These are phyloP conservation scores for Lipomyces yamanashiensis DNA, from an alignment of 805 yeast genomes.

Conservation along the genomic window DNA sequence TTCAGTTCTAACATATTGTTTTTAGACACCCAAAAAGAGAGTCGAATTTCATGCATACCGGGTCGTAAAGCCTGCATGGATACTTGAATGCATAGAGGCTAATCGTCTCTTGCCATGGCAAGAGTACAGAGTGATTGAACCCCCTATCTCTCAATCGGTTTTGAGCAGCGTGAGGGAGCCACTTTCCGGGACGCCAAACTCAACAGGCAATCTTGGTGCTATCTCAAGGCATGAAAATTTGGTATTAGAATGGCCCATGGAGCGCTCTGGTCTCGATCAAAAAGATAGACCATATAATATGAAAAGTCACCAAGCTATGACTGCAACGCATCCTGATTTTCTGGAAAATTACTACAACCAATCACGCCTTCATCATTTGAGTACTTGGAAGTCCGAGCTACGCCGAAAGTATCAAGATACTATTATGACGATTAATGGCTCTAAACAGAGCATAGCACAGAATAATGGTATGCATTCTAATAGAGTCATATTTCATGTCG, in stretches of 20 bases:
- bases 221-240: too few relatives aligned
- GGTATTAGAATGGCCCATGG: too few relatives aligned
- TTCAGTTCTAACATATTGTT: slow-evolving; percentile 2
- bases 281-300: neutral
- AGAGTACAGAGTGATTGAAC: slow-evolving; percentile 55
- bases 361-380: slow-evolving; percentile 85
- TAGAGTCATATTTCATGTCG: slow-evolving; percentile 70
- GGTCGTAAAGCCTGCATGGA: slow-evolving; percentile 85
- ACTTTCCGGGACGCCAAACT: neutral
- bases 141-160: slow-evolving; percentile 13
- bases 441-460: too few relatives aligned
- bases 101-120: slow-evolving; percentile 67
- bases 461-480: neutral
- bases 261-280: too few relatives aligned
- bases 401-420: slow-evolving; percentile 60
- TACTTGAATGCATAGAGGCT: slow-evolving; percentile 62
- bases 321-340: slow-evolving; percentile 80
- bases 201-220: too few relatives aligned
- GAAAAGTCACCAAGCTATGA: slow-evolving; percentile 42
- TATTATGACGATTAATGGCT: neutral
- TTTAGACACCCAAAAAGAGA: slow-evolving; percentile 73
- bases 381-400: slow-evolving; percentile 82
- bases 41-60: slow-evolving; percentile 66
- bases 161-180: neutral
- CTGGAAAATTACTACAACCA: slow-evolving; percentile 71